Evolutionary conservation across 2,329 filamentous ascomycete genomes (phyloP).

Genomic region (Chaetothyriales sp.): DNA sequence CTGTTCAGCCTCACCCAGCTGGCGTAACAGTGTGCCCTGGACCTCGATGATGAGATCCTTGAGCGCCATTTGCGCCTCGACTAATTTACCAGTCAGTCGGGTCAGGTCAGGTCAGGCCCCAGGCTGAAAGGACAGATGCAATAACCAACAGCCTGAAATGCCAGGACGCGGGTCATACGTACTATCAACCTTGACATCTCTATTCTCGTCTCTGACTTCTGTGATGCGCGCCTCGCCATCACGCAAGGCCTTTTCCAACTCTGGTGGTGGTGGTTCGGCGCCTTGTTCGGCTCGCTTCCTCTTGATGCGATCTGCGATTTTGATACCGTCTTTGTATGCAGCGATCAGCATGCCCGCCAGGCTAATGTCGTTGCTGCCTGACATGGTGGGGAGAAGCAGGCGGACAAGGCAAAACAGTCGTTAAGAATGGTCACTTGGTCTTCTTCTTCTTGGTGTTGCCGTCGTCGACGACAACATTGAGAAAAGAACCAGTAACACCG

Average conservation of each 20-base stretch:
- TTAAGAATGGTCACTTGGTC: background rate
- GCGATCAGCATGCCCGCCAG: slow-evolving; percentile 7
- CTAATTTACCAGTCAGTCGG: background rate
- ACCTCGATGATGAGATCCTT: slow-evolving; percentile 9
- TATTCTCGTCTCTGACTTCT: slow-evolving; percentile 7
- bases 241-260: slow-evolving; percentile 6
- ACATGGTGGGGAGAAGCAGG: background rate
- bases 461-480: too few species aligned
- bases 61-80: slow-evolving; percentile 5
- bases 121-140: too few species aligned
- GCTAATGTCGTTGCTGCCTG: slow-evolving; percentile 3
- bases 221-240: slow-evolving; percentile 9
- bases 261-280: slow-evolving; percentile 3
- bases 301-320: slow-evolving; percentile 9
- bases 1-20: slow-evolving; percentile 5
- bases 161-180: background rate
- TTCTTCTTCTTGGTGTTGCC: background rate
- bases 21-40: slow-evolving; percentile 5
- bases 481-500: too few species aligned
- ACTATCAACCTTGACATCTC: background rate
- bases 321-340: slow-evolving; percentile 7
- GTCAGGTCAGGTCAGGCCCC: too few species aligned
- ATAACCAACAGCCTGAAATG: background rate
- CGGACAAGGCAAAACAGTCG: background rate
- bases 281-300: slow-evolving; percentile 6